These are phyloP conservation scores for Epicoccum nigrum DNA, from an alignment of 2,329 filamentous ascomycete genomes.

Conservation along the genomic window DNA sequence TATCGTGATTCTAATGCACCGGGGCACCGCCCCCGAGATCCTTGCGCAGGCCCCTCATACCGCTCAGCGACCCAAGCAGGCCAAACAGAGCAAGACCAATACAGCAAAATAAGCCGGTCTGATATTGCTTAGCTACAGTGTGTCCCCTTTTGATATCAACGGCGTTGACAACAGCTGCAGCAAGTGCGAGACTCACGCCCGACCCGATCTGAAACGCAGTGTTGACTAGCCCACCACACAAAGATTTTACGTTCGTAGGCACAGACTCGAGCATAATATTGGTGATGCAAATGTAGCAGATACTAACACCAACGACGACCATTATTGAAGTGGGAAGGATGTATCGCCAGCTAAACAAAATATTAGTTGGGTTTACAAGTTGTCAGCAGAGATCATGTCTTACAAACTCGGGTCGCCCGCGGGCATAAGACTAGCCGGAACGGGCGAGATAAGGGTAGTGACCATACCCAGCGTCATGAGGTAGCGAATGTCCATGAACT, in stretches of 20 bases:
- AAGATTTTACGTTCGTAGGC: conserved; percentile 6
- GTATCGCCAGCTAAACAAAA: conserved; percentile 1
- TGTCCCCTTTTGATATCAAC: conserved; percentile 13
- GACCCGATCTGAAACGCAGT: conserved; percentile 10
- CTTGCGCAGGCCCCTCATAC: conserved; percentile 9
- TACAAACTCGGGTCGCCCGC: conserved; percentile 7
- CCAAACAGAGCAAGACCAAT: conserved; percentile 6
- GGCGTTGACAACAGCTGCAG: conserved; percentile 7
- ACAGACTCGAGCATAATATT: conserved; percentile 15
- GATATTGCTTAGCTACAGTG: conserved; percentile 8
- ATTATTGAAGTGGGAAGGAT: conserved; percentile 10
- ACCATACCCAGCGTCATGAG: conserved; percentile 10
- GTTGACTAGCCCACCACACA: conserved; percentile 9
- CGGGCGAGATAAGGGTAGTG: conserved; percentile 2
- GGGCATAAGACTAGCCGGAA: conserved; percentile 11
- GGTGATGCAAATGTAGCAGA: conserved; percentile 11
- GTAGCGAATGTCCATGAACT: conserved; percentile 10
- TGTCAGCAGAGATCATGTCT: background rate
- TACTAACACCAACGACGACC: conserved; percentile 8
- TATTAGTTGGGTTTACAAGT: background rate
- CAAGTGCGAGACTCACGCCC: conserved; percentile 8
- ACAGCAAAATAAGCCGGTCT: conserved; percentile 10
- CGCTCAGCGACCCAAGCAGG: background rate
- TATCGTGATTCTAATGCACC: background rate
- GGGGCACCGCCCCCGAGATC: conserved; percentile 3